Conservation (phyloP, 306 rosid species). For the Prinsepia uniflora region DNA sequence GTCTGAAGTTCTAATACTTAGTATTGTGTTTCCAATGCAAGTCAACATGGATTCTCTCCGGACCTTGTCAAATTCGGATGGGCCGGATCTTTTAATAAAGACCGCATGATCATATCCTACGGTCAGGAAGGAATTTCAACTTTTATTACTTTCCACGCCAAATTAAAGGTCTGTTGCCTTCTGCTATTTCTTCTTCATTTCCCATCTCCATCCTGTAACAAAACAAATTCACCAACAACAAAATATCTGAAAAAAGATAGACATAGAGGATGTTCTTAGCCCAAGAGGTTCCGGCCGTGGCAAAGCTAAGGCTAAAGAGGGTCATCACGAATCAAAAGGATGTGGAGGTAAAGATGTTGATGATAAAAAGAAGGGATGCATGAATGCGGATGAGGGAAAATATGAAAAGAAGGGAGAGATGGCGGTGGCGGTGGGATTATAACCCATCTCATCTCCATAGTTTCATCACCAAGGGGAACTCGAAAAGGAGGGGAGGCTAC, state of each 20-base stretch:
- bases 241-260: not conserved
- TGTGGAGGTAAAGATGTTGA: not conserved
- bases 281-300: not conserved
- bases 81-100: too few species aligned
- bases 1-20: too few species aligned
- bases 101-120: too few species aligned
- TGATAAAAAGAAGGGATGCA: not conserved
- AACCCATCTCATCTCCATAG: slow-evolving; percentile 23
- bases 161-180: too few species aligned
- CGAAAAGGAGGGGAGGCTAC: slow-evolving; percentile 16
- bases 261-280: slow-evolving; percentile 31
- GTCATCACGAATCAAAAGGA: not conserved
- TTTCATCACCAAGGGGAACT: slow-evolving; percentile 23
- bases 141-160: too few species aligned
- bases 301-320: not conserved
- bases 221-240: not conserved
- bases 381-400: not conserved
- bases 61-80: too few species aligned
- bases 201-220: too few species aligned
- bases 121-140: too few species aligned
- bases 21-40: too few species aligned
- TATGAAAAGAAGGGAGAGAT: slow-evolving; percentile 9
- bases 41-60: too few species aligned
- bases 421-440: slow-evolving; percentile 33
- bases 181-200: too few species aligned